Evolutionary conservation across 73 alveolate genomes (phyloP).

Genomic region (Paramecium sonneborni): DNA sequence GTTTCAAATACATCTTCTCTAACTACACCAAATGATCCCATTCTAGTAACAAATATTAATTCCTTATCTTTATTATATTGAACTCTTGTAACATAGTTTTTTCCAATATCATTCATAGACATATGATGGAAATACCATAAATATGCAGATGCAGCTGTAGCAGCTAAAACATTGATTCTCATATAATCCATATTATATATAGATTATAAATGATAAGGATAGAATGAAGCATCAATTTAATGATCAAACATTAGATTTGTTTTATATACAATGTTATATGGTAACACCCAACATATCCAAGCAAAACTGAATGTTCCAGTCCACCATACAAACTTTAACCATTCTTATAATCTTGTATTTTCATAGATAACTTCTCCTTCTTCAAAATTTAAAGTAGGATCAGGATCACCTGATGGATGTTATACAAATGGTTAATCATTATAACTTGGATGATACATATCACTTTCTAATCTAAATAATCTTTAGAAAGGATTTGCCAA

Average conservation of each 20-base stretch:
- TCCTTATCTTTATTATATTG: conserved; percentile 82
- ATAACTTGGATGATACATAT: conserved; percentile 84
- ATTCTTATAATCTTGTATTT: conserved; percentile 78
- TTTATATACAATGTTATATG: conserved; percentile 52
- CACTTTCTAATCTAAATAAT: conserved; percentile 79
- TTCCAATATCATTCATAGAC: conserved; percentile 60
- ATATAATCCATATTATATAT: not conserved
- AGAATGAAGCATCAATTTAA: conserved; percentile 29
- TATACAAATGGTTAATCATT: conserved; percentile 85
- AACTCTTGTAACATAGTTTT: conserved; percentile 76
- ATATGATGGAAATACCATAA: conserved; percentile 27
- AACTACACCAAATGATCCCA: conserved; percentile 71
- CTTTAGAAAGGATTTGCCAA: conserved; percentile 79
- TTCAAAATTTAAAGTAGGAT: conserved; percentile 83
- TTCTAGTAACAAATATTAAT: conserved; percentile 79
- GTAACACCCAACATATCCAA: conserved; percentile 68
- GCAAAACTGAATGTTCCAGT: conserved; percentile 67
- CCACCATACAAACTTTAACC: conserved; percentile 78
- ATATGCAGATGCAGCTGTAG: conserved; percentile 48
- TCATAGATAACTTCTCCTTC: conserved; percentile 85
- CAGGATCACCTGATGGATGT: conserved; percentile 86
- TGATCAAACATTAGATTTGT: conserved; percentile 56
- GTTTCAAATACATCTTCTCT: conserved; percentile 80
- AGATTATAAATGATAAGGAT: conserved; percentile 46
- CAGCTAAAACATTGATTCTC: conserved; percentile 45